Conservation (phyloP, 148 eudicot species). For the Amaranthus cruentus region DNA sequence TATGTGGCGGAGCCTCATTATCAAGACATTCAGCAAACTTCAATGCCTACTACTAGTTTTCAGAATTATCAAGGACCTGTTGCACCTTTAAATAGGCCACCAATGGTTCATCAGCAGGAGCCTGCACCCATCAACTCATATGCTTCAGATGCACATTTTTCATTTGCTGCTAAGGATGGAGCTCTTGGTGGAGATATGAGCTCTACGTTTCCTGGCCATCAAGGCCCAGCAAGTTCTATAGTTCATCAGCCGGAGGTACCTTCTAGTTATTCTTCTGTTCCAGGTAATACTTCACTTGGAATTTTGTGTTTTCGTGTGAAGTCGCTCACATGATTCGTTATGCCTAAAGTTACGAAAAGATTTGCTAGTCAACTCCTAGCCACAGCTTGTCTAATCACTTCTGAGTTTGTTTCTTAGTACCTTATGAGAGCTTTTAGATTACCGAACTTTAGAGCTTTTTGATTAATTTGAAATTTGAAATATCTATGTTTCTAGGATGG, state of each 20-base stretch:
- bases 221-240: constrained; percentile 45
- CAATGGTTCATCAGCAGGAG: constrained; percentile 44
- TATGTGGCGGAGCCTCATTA: constrained; percentile 47
- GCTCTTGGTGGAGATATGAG: constrained; percentile 39
- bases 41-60: constrained; percentile 45
- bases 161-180: constrained; percentile 53
- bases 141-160: constrained; percentile 45
- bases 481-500: background rate
- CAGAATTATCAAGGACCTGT: constrained; percentile 47
- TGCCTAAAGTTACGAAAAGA: constrained; percentile 6
- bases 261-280: constrained; percentile 98
- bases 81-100: constrained; percentile 38
- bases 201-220: constrained; percentile 47
- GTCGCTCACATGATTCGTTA: constrained; percentile 23
- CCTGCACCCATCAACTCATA: constrained; percentile 48
- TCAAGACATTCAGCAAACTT: constrained; percentile 42
- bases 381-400: constrained; percentile 5
- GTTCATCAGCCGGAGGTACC: constrained; percentile 99
- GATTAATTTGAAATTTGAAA: background rate
- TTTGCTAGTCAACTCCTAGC: constrained; percentile 1
- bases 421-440: background rate
- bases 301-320: constrained; percentile 47
- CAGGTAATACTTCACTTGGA: constrained; percentile 77
- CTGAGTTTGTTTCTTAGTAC: background rate
- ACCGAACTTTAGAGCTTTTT: background rate